Evolutionary conservation across 1,284 basidiomycete genomes (phyloP).

Genomic region (Ustilago xerochloae): DNA sequence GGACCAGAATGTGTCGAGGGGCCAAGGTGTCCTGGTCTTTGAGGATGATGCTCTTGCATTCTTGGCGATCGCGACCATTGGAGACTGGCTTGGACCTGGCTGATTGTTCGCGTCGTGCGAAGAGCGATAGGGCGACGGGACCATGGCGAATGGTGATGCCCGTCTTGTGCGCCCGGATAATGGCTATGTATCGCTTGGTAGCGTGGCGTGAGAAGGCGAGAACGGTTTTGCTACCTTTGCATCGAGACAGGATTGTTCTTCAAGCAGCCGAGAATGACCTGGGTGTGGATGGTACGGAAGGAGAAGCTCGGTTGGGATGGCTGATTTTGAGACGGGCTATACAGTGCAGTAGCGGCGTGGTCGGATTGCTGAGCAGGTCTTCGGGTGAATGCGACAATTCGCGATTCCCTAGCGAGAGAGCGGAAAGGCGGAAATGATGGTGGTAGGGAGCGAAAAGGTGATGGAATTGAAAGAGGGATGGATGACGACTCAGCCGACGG

Average conservation of each 20-base stretch:
- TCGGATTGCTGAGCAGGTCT: neutral
- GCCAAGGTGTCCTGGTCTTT: constrained; percentile 33
- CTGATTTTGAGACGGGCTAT: no score
- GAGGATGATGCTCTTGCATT: constrained; percentile 12
- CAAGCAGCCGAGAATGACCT: no score
- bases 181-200: neutral
- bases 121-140: constrained; percentile 10
- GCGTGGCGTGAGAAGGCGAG: neutral
- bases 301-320: neutral
- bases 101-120: neutral
- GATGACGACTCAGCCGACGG: neutral
- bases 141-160: no score
- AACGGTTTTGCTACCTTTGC: neutral
- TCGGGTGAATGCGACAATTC: neutral
- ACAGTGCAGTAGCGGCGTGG: no score
- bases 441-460: neutral
- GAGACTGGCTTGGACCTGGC: constrained; percentile 2
- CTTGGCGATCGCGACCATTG: constrained; percentile 11
- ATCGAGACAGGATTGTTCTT: neutral
- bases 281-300: no score
- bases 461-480: neutral
- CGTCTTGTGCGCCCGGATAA: neutral
- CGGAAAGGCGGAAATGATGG: no score
- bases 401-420: neutral
- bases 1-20: constrained; percentile 43